A percentile compares a stretch with the other conserved stretches of the same genome.
phyloP scores from a whole-genome alignment of 2,329 filamentous ascomycete species.

The Neocucurbitaria cava region DNA sequence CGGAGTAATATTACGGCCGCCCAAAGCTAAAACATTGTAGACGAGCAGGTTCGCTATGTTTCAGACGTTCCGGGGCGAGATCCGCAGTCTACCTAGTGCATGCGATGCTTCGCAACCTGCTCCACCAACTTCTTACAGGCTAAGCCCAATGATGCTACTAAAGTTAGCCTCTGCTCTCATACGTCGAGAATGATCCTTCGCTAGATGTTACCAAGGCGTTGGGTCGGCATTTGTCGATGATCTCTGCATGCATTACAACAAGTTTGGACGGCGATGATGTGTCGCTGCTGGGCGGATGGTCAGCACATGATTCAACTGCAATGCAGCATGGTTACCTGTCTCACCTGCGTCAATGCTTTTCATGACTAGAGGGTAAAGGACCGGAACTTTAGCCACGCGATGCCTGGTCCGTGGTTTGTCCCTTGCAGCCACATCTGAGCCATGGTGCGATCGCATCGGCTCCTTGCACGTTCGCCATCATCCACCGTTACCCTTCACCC shows the following conservation, averaged over 20 bases:
- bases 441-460: slow-evolving; percentile 10
- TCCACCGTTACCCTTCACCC: slow-evolving; percentile 4
- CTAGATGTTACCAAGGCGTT: neutral
- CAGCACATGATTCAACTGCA: slow-evolving; percentile 3
- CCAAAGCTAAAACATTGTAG: neutral
- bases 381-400: slow-evolving; percentile 19
- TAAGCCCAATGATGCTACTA: neutral
- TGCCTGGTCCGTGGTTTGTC: slow-evolving; percentile 4
- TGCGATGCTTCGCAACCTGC: neutral
- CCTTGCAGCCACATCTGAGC: slow-evolving; percentile 1
- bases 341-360: neutral
- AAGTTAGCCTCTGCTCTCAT: neutral
- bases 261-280: neutral
- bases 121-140: slow-evolving; percentile 1
- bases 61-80: neutral
- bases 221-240: neutral
- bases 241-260: neutral
- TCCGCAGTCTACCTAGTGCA: slow-evolving; percentile 9
- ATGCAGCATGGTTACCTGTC: slow-evolving; percentile 2
- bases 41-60: neutral
- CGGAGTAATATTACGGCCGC: neutral
- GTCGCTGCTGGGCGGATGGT: neutral
- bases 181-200: neutral
- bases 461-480: slow-evolving; percentile 12
- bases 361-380: neutral